Evolutionary conservation across 2,329 filamentous ascomycete genomes (phyloP), one percentile per base, ranked within the genome.

Genomic region (Anthostomella pinea): DNA sequence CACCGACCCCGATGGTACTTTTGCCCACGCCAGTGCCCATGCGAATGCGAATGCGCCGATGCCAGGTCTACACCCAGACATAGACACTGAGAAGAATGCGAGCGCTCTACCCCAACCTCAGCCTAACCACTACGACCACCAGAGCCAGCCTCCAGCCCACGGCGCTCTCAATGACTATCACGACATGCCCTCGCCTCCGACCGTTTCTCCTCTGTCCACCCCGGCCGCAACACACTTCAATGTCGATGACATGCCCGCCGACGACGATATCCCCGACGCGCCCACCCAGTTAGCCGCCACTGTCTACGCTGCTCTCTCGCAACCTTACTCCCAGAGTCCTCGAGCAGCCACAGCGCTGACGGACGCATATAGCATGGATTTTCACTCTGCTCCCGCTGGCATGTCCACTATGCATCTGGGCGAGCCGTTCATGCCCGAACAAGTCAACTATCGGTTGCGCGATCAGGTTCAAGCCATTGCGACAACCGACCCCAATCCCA

Each of bases 141-240:
- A 21, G 16, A 14, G 29, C 24, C 18, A 31, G 27, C 27, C 6
- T 29, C 6, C 27, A 4, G 13, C 7, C 13, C 27, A 7, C 27
- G 27, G 11, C 30, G 10, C 11, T 6, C 39, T 35, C 41, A 33
- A 46, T 22, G 45, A 48, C 39, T 39, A 46, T 21, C 35, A 44
- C 15, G 48, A 50, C 22, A 56, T 60, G 48, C 55, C 52, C 4
- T 60, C 58, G 25, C 57, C 58, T 5, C 58, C 58, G 7, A 61
- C 58, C 8, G 57, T 61, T n/a, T 59, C 56, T 13, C 57, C 58
- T n/a, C 45, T 61, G 16, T 61, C 58, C n/a, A 61, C 58, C 9
- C 58, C 58, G 2, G 58, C 58, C 6, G 56, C 53, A 14, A 61
- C 58, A 1, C 46, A 57, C 31, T 36, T 56, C 29, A 58, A 56